A percentile compares a stretch with the other conserved stretches of the same genome.
Evolutionary conservation across 2,329 filamentous ascomycete species (phyloP).

Genomic region (Fusarium anthophilum): DNA sequence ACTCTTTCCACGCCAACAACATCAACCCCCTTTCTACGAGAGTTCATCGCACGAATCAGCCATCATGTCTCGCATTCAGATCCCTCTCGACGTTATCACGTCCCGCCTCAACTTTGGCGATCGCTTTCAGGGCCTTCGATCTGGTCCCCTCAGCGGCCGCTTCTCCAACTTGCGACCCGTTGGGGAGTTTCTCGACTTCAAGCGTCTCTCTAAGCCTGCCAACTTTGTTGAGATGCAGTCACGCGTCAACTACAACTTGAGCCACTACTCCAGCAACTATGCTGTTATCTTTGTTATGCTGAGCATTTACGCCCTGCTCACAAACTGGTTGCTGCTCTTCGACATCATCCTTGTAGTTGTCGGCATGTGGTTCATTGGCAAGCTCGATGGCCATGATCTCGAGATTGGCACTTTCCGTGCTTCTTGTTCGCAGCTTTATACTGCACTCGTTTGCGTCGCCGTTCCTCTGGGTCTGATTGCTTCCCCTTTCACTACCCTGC

Average conservation of each 20-base stretch:
- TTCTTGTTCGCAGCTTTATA: slow-evolving; percentile 94
- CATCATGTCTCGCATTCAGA: slow-evolving; percentile 86
- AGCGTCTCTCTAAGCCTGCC: slow-evolving; percentile 91
- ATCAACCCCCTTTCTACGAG: slow-evolving; percentile 16
- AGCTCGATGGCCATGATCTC: slow-evolving; percentile 87
- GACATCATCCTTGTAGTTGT: slow-evolving; percentile 88
- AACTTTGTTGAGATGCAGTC: slow-evolving; percentile 92
- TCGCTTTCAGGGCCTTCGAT: slow-evolving; percentile 84
- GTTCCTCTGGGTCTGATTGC: slow-evolving; percentile 87
- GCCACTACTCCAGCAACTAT: slow-evolving; percentile 99
- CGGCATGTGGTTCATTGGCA: slow-evolving; percentile 92
- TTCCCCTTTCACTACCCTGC: slow-evolving; percentile 82
- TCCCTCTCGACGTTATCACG: slow-evolving; percentile 90
- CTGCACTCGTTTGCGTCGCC: slow-evolving; percentile 81
- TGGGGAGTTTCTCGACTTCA: slow-evolving; percentile 94
- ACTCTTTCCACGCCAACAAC: slow-evolving; percentile 7
- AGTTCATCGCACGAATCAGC: slow-evolving; percentile 18
- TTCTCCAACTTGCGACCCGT: slow-evolving; percentile 94
- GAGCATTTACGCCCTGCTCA: slow-evolving; percentile 92
- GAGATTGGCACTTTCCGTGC: slow-evolving; percentile 84
- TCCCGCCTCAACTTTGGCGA: slow-evolving; percentile 88
- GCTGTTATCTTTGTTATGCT: slow-evolving; percentile 93
- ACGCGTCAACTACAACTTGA: slow-evolving; percentile 95
- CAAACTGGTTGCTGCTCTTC: slow-evolving; percentile 86
- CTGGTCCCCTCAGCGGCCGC: slow-evolving; percentile 79